Evolutionary conservation across 1,284 basidiomycete species (phyloP).

Genomic region (Nidula niveotomentosa): DNA sequence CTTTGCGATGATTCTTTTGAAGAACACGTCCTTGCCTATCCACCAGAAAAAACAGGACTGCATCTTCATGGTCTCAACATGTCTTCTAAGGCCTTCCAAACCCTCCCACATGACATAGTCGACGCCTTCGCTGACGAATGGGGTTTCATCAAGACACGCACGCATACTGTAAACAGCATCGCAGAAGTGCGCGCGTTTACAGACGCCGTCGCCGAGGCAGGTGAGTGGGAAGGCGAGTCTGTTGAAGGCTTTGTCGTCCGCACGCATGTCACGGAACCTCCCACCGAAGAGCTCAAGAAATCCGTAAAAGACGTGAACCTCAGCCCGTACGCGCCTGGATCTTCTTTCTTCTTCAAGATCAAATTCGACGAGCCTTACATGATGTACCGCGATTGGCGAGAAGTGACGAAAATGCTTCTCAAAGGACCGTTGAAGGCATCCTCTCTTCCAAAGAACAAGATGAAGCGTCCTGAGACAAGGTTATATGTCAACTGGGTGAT

Average conservation of each 20-base stretch:
- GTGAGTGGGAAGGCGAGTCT: slow-evolving; percentile 82
- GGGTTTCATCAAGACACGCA: slow-evolving; percentile 88
- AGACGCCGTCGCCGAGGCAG: slow-evolving; percentile 62
- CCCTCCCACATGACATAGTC: slow-evolving; percentile 69
- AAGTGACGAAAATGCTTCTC: slow-evolving; percentile 84
- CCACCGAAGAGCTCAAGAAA: slow-evolving; percentile 20
- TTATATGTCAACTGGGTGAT: slow-evolving; percentile 72
- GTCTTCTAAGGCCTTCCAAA: slow-evolving; percentile 72
- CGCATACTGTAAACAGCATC: slow-evolving; percentile 60
- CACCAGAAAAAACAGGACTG: slow-evolving; percentile 83
- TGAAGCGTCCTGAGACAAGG: slow-evolving; percentile 66
- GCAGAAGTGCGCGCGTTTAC: slow-evolving; percentile 77
- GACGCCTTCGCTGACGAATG: slow-evolving; percentile 85
- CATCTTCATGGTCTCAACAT: slow-evolving; percentile 93
- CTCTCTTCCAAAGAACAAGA: slow-evolving; percentile 51
- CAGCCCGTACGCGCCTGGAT: slow-evolving; percentile 72
- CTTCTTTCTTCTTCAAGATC: slow-evolving; percentile 98
- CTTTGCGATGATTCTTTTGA: slow-evolving; percentile 98
- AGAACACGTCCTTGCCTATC: slow-evolving; percentile 92
- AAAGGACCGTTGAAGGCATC: slow-evolving; percentile 27
- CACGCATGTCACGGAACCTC: slow-evolving; percentile 56
- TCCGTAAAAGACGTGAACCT: slow-evolving; percentile 11
- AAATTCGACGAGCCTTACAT: slow-evolving; percentile 99
- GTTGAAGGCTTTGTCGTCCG: slow-evolving; percentile 98
- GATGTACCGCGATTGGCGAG: slow-evolving; percentile 98